These are phyloP conservation scores for Tulasnella sp. DNA, from an alignment of 768 basidiomycete species.

Conservation along the genomic window DNA sequence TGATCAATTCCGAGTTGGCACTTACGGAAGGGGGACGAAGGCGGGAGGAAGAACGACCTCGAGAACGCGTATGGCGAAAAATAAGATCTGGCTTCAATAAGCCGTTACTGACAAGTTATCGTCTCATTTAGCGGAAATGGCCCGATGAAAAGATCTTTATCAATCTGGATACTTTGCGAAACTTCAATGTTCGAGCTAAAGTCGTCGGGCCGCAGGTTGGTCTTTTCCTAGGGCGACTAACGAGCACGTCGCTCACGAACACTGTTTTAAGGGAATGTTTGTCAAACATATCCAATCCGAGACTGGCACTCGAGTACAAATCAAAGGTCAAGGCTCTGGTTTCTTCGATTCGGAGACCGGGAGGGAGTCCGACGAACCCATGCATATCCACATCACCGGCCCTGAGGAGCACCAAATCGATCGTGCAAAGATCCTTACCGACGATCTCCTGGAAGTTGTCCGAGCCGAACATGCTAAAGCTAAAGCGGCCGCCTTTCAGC, in stretches of 20 bases:
- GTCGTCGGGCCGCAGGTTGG: conserved; percentile 88
- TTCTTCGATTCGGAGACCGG: conserved; percentile 91
- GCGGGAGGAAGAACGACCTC: conserved; percentile 43
- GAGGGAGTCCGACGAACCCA: conserved; percentile 76
- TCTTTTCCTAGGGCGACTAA: conserved; percentile 14
- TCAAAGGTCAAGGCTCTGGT: conserved; percentile 90
- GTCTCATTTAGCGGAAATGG: conserved; percentile 74
- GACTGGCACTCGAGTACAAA: conserved; percentile 92
- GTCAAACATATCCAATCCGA: conserved; percentile 98
- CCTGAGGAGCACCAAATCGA: conserved; percentile 84
- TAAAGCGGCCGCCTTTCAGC: conserved; percentile 50
- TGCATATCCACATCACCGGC: conserved; percentile 85
- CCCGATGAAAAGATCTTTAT: conserved; percentile 93
- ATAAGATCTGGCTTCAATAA: neutral
- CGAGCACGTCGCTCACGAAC: neutral
- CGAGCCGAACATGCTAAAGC: conserved; percentile 81
- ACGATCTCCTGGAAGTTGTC: conserved; percentile 86
- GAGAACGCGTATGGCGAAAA: conserved; percentile 49
- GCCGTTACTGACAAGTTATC: conserved; percentile 4
- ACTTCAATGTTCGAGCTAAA: conserved; percentile 97
- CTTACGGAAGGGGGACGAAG: conserved; percentile 70
- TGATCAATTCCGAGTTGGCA: conserved; percentile 64
- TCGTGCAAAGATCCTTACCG: conserved; percentile 77
- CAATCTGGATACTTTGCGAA: conserved; percentile 79
- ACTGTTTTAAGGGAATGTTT: conserved; percentile 66